Base-by-base conservation (phyloP, 2,329 filamentous ascomycete genomes). In the Fusarium graminum region DNA sequence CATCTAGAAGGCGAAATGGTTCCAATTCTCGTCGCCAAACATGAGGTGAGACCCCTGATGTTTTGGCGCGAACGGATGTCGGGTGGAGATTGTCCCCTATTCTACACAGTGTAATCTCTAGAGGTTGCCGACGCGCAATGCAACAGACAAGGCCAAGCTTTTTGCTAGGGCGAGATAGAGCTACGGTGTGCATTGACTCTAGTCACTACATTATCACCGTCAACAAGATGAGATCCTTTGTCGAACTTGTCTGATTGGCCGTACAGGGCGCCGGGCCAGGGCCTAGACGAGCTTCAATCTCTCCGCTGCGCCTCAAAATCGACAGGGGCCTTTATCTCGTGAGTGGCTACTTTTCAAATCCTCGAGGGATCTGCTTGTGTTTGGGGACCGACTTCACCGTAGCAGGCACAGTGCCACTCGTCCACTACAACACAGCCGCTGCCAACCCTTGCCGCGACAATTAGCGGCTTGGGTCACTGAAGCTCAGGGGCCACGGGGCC, bases 11-110 rank as follows among this genome's bases (percentile, higher is more conserved):
- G 50, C 54, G 65, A 60, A 39, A 66, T 53, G 43, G 59, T 58
- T 46, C 13, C 36, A 28, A 39, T 45, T 55, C 42, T 39, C 52
- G 34, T 36, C 16, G 32, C 43, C 59, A 39, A 53, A 65, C 51
- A 49, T 40, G 45, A 62, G 30, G 44, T 45, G 60, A 45, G 57
- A 62, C 65, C 65, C 65, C 61, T 62, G 56, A 28, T 52, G 62
- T 65, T 68, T 68, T 50, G 56, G 46, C 50, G 26, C 45, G 41
- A 47, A 62, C 61, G 55, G 68, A 71, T 63, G 59, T 67, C 41
- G 60, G 41, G 71, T 73, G 71, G 71, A 71, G 68, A 73, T 71
- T 70, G 46, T 70, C 71, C 57, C 71, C 71, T 73, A 56, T 73
- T 72, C 42, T 52, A 34, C 29, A 70, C 67, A 63, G 71, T 73